These are phyloP conservation scores for Candida silvatica DNA, from an alignment of 805 yeast genomes.

Conservation along the genomic window DNA sequence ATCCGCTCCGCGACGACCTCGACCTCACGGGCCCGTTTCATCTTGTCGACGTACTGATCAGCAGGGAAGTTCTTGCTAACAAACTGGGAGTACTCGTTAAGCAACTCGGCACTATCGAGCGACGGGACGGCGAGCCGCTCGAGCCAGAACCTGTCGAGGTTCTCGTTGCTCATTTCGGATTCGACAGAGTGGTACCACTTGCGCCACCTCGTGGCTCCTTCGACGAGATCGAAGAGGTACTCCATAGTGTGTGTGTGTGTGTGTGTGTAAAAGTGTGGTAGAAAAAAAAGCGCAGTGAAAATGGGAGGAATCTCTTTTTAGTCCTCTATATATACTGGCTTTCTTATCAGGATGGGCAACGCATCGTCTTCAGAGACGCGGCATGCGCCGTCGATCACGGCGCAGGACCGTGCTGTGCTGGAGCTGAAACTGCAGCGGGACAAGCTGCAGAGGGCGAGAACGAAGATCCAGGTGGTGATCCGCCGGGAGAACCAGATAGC, in stretches of 20 bases:
- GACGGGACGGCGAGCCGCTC: conserved; percentile 1
- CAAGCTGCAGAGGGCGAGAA: conserved; percentile 65
- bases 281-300: too few relatives aligned
- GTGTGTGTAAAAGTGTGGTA: too few relatives aligned
- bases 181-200: neutral
- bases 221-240: conserved; percentile 1
- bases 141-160: neutral
- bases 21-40: neutral
- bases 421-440: conserved; percentile 88
- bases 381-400: conserved; percentile 60
- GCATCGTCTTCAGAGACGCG: conserved; percentile 15
- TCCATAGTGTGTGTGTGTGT: too few relatives aligned
- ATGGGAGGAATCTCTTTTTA: too few relatives aligned
- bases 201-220: conserved; percentile 2
- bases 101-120: neutral
- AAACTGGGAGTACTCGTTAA: neutral
- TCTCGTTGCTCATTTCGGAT: neutral
- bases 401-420: conserved; percentile 78
- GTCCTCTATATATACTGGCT: too few relatives aligned
- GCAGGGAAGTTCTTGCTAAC: neutral
- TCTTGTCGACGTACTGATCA: conserved; percentile 1
- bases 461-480: conserved; percentile 47
- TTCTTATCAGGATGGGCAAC: conserved; percentile 28
- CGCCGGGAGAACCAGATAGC: conserved; percentile 58
- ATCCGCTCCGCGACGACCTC: neutral